Evolutionary conservation across 345 rosid species (phyloP).

Genomic region (Syzygium grande): DNA sequence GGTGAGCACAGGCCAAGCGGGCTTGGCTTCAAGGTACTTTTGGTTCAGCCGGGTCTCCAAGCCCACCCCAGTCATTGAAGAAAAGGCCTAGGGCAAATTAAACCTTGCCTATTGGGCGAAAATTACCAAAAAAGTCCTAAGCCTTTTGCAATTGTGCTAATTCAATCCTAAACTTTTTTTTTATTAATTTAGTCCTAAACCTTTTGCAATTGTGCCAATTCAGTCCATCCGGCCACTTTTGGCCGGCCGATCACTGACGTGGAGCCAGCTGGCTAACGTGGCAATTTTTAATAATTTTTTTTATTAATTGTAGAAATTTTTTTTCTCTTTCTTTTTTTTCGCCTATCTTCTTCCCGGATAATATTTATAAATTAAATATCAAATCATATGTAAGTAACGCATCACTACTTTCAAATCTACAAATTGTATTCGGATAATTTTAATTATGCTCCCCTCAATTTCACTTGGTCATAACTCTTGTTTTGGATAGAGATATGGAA

Average conservation of each 20-base stretch:
- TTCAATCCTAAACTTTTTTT: no score
- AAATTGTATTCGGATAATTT: not conserved
- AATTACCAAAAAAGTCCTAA: no score
- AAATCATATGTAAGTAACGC: not conserved
- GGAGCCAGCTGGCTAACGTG: no score
- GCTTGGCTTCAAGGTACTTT: not conserved
- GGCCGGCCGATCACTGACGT: no score
- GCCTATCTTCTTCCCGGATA: not conserved
- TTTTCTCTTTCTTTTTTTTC: no score
- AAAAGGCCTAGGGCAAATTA: not conserved
- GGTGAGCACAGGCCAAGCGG: not conserved
- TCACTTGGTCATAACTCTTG: not conserved
- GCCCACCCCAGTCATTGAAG: no score
- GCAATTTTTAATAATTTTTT: no score
- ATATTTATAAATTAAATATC: not conserved
- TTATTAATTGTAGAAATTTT: no score
- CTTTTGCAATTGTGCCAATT: no score
- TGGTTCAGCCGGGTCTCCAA: not conserved
- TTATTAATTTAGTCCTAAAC: no score
- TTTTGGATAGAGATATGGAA: not conserved
- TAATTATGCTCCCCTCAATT: not conserved
- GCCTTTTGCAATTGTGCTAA: no score
- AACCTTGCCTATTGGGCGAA: not conserved
- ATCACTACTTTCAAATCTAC: not conserved
- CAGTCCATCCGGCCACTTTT: no score